phyloP scores from a whole-genome alignment of 2,329 filamentous ascomycete genomes.

The Xylaria hypoxylon region DNA sequence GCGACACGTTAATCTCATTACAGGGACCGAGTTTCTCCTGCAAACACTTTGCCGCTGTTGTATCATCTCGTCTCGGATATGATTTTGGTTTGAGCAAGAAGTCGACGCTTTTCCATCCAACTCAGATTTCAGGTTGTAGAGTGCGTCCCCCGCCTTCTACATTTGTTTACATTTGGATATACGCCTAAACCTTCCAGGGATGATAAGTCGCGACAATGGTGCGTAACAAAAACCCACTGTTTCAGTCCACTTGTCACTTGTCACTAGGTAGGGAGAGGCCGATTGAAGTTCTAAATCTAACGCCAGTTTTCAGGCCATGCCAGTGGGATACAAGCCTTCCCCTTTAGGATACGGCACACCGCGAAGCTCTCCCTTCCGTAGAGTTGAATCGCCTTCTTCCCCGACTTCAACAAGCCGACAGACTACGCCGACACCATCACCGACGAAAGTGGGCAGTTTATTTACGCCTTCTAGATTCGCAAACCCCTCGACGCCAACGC shows the following conservation, averaged over 20 bases:
- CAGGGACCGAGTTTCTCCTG: neutral
- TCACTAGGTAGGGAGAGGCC: neutral
- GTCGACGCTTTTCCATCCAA: neutral
- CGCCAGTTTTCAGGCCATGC: slow-evolving; percentile 60
- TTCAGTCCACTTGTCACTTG: slow-evolving; percentile 31
- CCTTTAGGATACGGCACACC: slow-evolving; percentile 77
- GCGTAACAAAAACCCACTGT: slow-evolving; percentile 42
- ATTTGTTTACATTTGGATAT: slow-evolving; percentile 36
- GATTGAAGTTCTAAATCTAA: slow-evolving; percentile 18
- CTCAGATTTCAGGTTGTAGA: neutral
- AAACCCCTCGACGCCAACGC: slow-evolving; percentile 48
- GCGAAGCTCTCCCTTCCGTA: slow-evolving; percentile 73
- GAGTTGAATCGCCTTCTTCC: slow-evolving; percentile 72
- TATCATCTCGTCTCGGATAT: neutral
- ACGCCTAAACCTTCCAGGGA: slow-evolving; percentile 19
- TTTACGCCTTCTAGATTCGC: slow-evolving; percentile 60
- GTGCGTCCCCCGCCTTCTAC: slow-evolving; percentile 3
- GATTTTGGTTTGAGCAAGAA: neutral
- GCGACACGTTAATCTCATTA: neutral
- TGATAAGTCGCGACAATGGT: slow-evolving; percentile 44
- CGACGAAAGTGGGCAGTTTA: slow-evolving; percentile 61
- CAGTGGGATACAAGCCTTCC: slow-evolving; percentile 74
- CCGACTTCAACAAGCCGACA: slow-evolving; percentile 71
- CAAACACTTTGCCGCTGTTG: neutral
- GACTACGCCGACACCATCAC: slow-evolving; percentile 72